These are phyloP conservation scores for Penicillium sclerotigenum DNA, from an alignment of 2,329 filamentous ascomycete genomes.

Conservation along the genomic window DNA sequence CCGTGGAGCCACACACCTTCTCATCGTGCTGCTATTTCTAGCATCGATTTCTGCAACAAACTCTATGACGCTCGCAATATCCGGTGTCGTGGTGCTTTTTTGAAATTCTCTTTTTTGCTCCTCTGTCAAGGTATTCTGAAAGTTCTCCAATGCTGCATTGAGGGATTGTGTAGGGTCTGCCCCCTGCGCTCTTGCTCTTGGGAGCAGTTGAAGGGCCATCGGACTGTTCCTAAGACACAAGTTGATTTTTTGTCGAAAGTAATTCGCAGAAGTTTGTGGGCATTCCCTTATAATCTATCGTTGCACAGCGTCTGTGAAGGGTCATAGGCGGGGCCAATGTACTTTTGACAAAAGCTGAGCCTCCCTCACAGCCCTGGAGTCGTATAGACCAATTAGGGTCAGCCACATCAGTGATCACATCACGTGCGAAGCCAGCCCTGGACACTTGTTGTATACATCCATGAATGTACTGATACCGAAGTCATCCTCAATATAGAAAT, in stretches of 20 bases:
- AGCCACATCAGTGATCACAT: not conserved
- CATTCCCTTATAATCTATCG: not conserved
- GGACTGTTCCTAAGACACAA: not conserved
- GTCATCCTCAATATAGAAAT: not conserved
- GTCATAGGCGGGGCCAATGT: not conserved
- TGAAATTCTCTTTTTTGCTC: not conserved
- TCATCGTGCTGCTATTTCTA: constrained; percentile 7
- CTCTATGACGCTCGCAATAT: not conserved
- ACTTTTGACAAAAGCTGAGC: not conserved
- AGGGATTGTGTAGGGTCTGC: not conserved
- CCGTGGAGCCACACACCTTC: constrained; percentile 18
- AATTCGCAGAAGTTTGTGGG: not conserved
- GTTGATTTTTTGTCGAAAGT: not conserved
- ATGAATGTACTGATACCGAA: not conserved
- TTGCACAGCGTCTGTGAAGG: not conserved
- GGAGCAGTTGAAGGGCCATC: not conserved
- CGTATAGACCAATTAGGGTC: not conserved
- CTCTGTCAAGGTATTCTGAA: not conserved
- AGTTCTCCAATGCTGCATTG: not conserved
- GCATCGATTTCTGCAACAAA: constrained; percentile 20
- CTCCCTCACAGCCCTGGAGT: not conserved
- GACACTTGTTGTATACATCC: not conserved
- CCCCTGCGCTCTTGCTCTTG: not conserved
- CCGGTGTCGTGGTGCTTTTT: not conserved
- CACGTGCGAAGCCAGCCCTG: not conserved